phyloP scores from a whole-genome alignment of 2,329 filamentous ascomycete species.

The Pezicula neosporulosa region DNA sequence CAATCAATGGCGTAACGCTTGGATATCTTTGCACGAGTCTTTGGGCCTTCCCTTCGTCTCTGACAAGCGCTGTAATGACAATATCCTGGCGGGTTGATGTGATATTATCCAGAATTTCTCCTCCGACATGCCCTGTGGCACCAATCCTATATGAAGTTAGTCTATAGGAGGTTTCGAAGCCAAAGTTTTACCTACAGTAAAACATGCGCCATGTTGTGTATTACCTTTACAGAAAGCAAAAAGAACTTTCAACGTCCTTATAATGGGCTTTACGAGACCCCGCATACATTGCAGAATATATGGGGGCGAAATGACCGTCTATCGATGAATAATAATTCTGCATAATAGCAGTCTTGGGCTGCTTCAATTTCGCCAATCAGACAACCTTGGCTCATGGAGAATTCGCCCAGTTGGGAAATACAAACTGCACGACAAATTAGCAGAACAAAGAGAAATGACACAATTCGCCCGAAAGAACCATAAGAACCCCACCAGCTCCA shows the following conservation, averaged over 20 bases:
- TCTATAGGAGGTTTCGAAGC: neutral
- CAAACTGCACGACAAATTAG: neutral
- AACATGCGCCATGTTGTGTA: neutral
- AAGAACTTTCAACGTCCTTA: neutral
- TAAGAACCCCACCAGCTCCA: neutral
- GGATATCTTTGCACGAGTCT: neutral
- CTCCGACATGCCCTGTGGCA: neutral
- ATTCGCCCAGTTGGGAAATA: neutral
- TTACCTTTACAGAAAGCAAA: neutral
- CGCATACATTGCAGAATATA: neutral
- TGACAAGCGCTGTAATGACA: neutral
- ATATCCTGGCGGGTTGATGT: neutral
- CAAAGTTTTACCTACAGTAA: neutral
- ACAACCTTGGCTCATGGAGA: neutral
- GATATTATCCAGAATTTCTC: neutral
- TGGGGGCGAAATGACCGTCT: neutral
- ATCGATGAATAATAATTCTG: neutral
- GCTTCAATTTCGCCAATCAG: neutral
- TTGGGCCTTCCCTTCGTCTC: neutral
- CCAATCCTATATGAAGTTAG: neutral
- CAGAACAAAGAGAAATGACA: neutral
- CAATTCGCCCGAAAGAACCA: too few relatives aligned
- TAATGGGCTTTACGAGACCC: neutral
- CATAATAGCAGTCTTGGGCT: neutral
- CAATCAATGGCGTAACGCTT: neutral